Evolutionary conservation across 2,329 filamentous ascomycete genomes (phyloP).

Genomic region (Ceratocystis cubensis): DNA sequence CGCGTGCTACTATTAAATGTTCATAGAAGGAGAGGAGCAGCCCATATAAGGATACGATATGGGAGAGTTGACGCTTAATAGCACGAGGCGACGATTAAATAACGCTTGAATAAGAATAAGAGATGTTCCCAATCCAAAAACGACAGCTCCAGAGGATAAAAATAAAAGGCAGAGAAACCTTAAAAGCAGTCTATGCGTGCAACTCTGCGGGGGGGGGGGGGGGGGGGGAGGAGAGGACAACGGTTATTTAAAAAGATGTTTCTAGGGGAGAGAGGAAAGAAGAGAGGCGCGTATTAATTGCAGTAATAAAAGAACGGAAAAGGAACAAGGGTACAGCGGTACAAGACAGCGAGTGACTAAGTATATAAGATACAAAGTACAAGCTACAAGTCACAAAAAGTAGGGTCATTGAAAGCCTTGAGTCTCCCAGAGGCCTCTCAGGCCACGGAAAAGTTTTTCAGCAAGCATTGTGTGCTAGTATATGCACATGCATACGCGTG

Average conservation of each 20-base stretch:
- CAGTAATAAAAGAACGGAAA: not conserved
- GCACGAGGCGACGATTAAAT: not conserved
- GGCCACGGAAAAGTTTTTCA: not conserved
- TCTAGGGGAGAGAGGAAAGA: not conserved
- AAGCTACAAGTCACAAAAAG: too few species aligned
- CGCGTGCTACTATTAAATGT: not conserved
- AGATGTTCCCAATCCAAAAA: not conserved
- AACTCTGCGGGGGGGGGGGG: not conserved
- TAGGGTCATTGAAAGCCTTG: too few species aligned
- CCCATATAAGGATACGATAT: not conserved
- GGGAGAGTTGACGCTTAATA: not conserved
- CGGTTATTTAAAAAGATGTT: constrained; percentile 2
- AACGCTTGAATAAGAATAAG: not conserved
- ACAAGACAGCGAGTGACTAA: not conserved
- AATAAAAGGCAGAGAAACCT: constrained; percentile 1
- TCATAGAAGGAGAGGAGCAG: not conserved
- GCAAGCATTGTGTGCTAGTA: not conserved
- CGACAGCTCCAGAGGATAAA: not conserved
- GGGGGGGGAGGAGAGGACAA: not conserved
- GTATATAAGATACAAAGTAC: not conserved
- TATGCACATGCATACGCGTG: not conserved
- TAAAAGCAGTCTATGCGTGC: not conserved
- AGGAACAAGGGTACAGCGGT: not conserved
- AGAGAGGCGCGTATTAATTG: not conserved
- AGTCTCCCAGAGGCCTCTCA: not conserved